Percentiles rank a stretch among this genome's conserved stretches.
These are phyloP conservation scores for Eimeria mitis DNA, from an alignment of 169 alveolate genomes.

Conservation along the genomic window DNA sequence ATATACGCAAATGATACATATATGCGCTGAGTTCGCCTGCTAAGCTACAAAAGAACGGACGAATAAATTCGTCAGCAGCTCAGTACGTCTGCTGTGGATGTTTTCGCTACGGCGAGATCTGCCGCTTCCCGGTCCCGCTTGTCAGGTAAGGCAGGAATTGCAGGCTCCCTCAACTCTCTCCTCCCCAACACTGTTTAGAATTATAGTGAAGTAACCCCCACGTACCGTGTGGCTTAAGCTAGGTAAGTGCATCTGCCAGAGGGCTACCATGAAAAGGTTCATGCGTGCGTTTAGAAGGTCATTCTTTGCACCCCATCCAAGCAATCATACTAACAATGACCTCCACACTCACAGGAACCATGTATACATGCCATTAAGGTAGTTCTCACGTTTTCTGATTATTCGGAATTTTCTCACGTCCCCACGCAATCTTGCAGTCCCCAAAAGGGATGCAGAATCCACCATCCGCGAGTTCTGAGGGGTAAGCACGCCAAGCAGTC, in stretches of 20 bases:
- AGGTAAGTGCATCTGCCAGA: neutral
- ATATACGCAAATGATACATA: neutral
- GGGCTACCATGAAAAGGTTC: too few relatives aligned
- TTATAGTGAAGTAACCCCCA: neutral
- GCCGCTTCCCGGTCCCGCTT: neutral
- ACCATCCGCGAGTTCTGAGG: neutral
- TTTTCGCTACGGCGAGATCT: neutral
- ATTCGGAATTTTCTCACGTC: neutral
- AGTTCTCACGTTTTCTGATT: neutral
- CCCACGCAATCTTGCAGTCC: neutral
- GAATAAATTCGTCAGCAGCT: neutral
- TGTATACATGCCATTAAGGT: neutral
- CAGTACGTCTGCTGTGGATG: neutral
- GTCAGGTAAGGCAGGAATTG: neutral
- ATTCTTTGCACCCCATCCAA: neutral
- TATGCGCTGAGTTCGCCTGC: neutral
- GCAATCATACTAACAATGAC: neutral
- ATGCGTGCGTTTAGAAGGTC: too few relatives aligned
- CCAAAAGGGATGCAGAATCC: neutral
- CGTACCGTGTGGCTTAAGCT: neutral
- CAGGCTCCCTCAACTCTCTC: neutral
- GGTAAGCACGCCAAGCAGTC: neutral
- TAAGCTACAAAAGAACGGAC: neutral
- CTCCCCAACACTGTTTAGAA: neutral
- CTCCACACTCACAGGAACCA: neutral